phyloP scores from a whole-genome alignment of 2,329 filamentous ascomycete species.

The Fusarium circinatum region DNA sequence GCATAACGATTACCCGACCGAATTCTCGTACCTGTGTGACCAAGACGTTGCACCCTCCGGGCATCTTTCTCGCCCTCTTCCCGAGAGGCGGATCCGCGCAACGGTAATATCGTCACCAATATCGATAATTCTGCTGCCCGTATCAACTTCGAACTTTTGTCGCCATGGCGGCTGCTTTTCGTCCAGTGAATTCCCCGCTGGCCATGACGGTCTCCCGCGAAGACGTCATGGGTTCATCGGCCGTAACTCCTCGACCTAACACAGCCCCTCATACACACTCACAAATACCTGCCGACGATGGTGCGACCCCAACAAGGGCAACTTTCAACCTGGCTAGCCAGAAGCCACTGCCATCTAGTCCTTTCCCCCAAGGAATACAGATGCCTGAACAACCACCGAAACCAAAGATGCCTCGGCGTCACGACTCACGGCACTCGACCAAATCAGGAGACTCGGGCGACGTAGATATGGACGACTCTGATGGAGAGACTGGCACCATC shows the following conservation, averaged over 20 bases:
- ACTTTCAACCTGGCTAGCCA: slow-evolving; percentile 62
- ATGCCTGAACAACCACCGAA: slow-evolving; percentile 56
- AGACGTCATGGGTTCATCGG: slow-evolving; percentile 52
- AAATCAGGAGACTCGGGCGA: slow-evolving; percentile 74
- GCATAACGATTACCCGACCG: slow-evolving; percentile 31
- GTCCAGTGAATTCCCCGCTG: slow-evolving; percentile 59
- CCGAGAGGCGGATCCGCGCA: slow-evolving; percentile 21
- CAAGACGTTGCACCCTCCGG: slow-evolving; percentile 15
- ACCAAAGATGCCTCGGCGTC: slow-evolving; percentile 52
- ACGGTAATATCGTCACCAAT: slow-evolving; percentile 10
- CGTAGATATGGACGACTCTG: slow-evolving; percentile 80
- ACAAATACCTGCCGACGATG: slow-evolving; percentile 54
- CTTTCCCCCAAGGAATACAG: slow-evolving; percentile 62
- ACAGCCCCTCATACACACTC: slow-evolving; percentile 48
- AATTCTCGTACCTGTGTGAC: slow-evolving; percentile 38
- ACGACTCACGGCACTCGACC: slow-evolving; percentile 69
- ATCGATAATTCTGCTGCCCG: slow-evolving; percentile 16
- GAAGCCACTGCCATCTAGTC: slow-evolving; percentile 63
- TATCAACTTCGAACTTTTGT: slow-evolving; percentile 32
- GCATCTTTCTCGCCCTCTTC: slow-evolving; percentile 18
- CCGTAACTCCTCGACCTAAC: slow-evolving; percentile 50
- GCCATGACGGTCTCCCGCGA: slow-evolving; percentile 47
- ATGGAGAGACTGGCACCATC: slow-evolving; percentile 65
- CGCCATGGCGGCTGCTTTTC: slow-evolving; percentile 60
- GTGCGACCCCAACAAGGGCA: slow-evolving; percentile 71